Evolutionary conservation across 2,329 filamentous ascomycete genomes (phyloP), one percentile per base, ranked within the genome.

Genomic region (Xylariaceae sp.): DNA sequence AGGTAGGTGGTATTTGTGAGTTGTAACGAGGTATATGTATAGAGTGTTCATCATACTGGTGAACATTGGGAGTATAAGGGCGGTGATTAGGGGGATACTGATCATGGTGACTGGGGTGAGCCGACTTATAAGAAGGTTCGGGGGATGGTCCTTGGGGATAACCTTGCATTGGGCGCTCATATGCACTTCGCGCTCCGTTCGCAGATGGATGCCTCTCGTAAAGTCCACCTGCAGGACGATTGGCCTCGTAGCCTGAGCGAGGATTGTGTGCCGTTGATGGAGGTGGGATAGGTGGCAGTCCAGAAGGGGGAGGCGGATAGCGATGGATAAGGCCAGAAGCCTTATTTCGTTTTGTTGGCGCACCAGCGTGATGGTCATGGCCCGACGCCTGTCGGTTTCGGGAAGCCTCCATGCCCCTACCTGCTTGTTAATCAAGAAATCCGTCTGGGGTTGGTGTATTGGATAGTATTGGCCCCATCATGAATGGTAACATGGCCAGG

Each of bases 351-450:
- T 67, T 72, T 18, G 55, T 55, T 15, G 66, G 59, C 11, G 57
- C 48, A 10, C 23, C 23, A 30, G 23, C 23, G 23, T 64, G 56
- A 35, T 61, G 59, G 34, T 69, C 66, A 59, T 65, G 64, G 23
- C 63, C 61, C 57, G 65, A 64, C 51, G 67, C 64, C 30, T 69
- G 66, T 48, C 67, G 66, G 48, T 69, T 67, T 49, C 65, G 64
- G 45, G 68, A 71, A 2, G 69, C 69, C 56, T 73, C 71, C 53
- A 73, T 56, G 11, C 71, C 71, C 56, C 71, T 73, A 60, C 15
- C 2, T 35, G 51, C 8, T 11, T 55, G 54, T 68, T 61, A 69
- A 61, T 62, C 15, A 59, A 47, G 45, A 15, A 48, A 17, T 5
- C 6, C 23, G 8, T 23, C 35, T 45, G 5, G 10, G 17, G 10